A percentile compares a stretch with the other conserved stretches of the same genome.
Conservation (phyloP, 2,329 filamentous ascomycete genomes). For the Sporothrix schenckii region DNA sequence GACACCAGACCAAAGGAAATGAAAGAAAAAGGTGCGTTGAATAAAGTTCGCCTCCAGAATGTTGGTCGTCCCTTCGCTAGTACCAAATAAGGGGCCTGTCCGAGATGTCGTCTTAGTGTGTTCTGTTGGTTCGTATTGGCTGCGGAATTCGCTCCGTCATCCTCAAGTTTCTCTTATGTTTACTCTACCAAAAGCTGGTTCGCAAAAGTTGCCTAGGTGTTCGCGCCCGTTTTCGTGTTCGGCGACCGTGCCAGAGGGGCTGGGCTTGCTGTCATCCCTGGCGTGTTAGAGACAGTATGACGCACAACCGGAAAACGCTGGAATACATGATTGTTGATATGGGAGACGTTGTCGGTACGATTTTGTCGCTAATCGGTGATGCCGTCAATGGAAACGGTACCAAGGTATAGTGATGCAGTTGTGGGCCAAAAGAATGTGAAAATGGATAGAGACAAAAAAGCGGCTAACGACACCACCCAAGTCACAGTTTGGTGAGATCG, state of each 20-base stretch:
- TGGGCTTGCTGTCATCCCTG: neutral
- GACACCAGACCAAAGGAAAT: neutral
- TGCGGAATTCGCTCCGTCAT: conserved; percentile 16
- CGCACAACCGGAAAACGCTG: conserved; percentile 31
- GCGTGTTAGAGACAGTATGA: neutral
- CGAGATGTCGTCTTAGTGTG: neutral
- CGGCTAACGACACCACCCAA: too few species aligned
- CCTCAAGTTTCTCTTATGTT: neutral
- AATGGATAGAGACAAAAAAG: neutral
- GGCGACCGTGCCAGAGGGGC: neutral
- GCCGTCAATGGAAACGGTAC: neutral
- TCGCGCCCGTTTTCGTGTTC: neutral
- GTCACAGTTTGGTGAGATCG: neutral
- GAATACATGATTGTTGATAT: neutral
- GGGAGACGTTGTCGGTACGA: too few species aligned
- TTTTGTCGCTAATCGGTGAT: conserved; percentile 8
- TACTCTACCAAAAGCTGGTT: neutral
- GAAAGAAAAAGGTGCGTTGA: neutral
- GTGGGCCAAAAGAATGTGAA: too few species aligned
- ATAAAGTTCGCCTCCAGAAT: neutral
- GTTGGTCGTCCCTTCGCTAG: conserved; percentile 7
- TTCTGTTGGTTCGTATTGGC: neutral
- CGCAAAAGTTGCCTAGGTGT: neutral
- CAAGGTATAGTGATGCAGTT: neutral
- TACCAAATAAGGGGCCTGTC: neutral